Evolutionary conservation across 139 green algal genomes (phyloP).

Genomic region (Closterium sp.): DNA sequence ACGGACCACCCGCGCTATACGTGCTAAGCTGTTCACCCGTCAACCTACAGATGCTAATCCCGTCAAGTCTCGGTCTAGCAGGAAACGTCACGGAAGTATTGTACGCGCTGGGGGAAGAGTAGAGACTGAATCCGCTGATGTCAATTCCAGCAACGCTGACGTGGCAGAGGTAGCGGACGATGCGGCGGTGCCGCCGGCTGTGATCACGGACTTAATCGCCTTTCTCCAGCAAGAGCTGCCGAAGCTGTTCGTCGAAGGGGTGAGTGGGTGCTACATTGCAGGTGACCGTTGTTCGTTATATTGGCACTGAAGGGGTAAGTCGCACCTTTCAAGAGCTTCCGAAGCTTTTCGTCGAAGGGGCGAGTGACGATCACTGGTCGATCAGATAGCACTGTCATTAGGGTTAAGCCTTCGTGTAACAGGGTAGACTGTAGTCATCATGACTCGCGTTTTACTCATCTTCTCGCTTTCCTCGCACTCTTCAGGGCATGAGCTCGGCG

Average conservation of each 20-base stretch:
- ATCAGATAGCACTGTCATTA: neutral
- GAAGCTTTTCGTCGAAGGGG: too few species aligned
- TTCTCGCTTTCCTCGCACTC: neutral
- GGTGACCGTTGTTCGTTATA: neutral
- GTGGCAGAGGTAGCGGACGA: neutral
- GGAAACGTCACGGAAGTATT: neutral
- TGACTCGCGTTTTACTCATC: neutral
- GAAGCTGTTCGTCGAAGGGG: slow-evolving; percentile 12
- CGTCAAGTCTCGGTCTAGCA: neutral
- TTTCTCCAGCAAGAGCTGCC: neutral
- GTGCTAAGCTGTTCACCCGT: neutral
- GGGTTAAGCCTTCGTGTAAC: neutral
- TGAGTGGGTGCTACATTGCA: neutral
- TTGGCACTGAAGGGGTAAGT: too few species aligned
- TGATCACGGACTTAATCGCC: neutral
- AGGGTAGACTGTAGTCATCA: neutral
- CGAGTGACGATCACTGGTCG: neutral
- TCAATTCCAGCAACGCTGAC: neutral
- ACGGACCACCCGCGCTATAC: neutral
- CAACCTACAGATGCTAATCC: neutral
- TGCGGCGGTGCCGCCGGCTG: neutral
- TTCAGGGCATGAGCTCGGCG: slow-evolving; percentile 21
- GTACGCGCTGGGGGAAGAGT: neutral
- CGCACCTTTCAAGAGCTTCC: too few species aligned
- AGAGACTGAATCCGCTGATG: neutral